These are phyloP conservation scores for Salicornia ramosissima DNA, from an alignment of 148 eudicot species.

Conservation along the genomic window DNA sequence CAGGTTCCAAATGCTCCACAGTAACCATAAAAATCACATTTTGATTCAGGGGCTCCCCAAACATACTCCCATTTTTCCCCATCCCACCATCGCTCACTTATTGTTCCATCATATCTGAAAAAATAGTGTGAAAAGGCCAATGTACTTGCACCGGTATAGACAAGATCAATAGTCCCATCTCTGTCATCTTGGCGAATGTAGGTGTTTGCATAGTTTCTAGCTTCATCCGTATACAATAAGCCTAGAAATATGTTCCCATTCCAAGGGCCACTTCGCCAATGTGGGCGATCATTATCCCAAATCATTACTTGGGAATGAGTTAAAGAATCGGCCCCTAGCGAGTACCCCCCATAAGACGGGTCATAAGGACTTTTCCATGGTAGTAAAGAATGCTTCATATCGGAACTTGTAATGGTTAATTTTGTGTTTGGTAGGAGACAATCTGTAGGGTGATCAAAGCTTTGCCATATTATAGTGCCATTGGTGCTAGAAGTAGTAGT, in stretches of 20 bases:
- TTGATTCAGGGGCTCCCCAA: slow-evolving; percentile 19
- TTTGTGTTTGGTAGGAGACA: neutral
- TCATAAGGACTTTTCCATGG: neutral
- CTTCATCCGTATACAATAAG: slow-evolving; percentile 22
- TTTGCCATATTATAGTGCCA: neutral
- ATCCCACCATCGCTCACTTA: slow-evolving; percentile 33
- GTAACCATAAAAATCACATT: slow-evolving; percentile 29
- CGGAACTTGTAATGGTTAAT: neutral
- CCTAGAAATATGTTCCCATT: slow-evolving; percentile 16
- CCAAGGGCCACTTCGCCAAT: neutral
- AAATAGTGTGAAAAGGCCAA: slow-evolving; percentile 30
- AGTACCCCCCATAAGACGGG: neutral
- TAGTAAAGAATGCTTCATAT: neutral
- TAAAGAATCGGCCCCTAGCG: neutral
- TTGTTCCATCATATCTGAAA: slow-evolving; percentile 29
- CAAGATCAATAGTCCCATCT: slow-evolving; percentile 14
- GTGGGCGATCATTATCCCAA: neutral
- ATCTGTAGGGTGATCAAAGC: neutral
- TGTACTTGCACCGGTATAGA: slow-evolving; percentile 28
- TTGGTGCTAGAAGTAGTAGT: too few species aligned
- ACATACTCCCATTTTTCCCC: slow-evolving; percentile 24
- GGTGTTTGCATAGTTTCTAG: slow-evolving; percentile 31
- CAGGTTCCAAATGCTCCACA: slow-evolving; percentile 34
- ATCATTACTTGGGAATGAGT: neutral
- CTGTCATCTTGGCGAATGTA: slow-evolving; percentile 17